phyloP scores from a whole-genome alignment of 106 monocot genomes.

The Acorus gramineus region DNA sequence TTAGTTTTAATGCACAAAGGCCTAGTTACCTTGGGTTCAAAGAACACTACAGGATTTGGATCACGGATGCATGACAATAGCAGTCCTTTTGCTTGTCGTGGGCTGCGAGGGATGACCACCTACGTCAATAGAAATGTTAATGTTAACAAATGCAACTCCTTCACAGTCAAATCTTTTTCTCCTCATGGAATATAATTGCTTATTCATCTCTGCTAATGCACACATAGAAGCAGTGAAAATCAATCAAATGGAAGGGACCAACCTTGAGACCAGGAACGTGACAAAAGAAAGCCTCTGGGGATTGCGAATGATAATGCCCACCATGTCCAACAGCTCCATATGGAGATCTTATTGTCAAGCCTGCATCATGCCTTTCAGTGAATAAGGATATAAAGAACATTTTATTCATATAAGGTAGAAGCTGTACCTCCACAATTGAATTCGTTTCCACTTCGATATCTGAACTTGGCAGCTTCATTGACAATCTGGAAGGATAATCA shows the following conservation, averaged over 20 bases:
- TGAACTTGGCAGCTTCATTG: conserved; percentile 97
- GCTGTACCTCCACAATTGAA: conserved; percentile 93
- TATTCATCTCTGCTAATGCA: too few relatives aligned
- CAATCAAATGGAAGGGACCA: not conserved
- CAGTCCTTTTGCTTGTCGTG: conserved; percentile 82
- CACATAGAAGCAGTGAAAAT: conserved; percentile 1
- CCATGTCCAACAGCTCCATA: conserved; percentile 99
- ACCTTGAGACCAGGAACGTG: conserved; percentile 99
- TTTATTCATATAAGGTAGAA: conserved; percentile 2
- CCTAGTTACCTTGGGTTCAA: conserved; percentile 85
- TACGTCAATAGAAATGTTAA: too few relatives aligned
- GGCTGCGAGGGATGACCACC: conserved; percentile 98
- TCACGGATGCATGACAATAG: conserved; percentile 81
- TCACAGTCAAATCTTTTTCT: too few relatives aligned
- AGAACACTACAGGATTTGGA: conserved; percentile 93
- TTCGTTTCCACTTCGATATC: conserved; percentile 91
- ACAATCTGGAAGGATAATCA: conserved; percentile 75
- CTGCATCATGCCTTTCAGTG: conserved; percentile 13
- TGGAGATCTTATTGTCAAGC: conserved; percentile 85
- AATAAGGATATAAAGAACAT: not conserved
- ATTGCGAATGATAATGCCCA: conserved; percentile 97
- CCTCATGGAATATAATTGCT: too few relatives aligned
- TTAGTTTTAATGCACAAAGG: too few relatives aligned
- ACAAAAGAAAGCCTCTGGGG: conserved; percentile 97
- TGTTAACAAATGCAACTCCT: too few relatives aligned